Evolutionary conservation across 2,329 filamentous ascomycete species (phyloP).

Genomic region (Madurella mycetomatis): DNA sequence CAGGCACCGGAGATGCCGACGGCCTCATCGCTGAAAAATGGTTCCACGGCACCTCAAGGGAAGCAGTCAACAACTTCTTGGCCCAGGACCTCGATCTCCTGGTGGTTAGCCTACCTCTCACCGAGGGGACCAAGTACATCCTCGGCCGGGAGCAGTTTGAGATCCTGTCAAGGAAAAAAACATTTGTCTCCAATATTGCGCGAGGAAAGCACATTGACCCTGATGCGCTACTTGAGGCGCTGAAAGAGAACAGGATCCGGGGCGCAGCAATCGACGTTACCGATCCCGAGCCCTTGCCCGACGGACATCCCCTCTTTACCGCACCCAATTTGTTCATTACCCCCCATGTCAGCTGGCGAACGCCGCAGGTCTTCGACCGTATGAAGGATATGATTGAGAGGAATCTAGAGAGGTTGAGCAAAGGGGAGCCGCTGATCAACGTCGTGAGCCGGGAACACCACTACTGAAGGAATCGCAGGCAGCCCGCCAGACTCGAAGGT

Average conservation of each 20-base stretch:
- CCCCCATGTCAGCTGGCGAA: constrained; percentile 37
- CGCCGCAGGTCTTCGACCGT: constrained; percentile 27
- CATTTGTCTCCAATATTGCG: constrained; percentile 63
- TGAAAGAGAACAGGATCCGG: constrained; percentile 37
- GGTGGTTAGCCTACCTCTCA: constrained; percentile 41
- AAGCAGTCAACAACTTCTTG: constrained; percentile 39
- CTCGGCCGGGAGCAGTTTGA: constrained; percentile 43
- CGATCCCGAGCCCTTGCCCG: constrained; percentile 66
- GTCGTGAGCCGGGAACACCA: constrained; percentile 25
- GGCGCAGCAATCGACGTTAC: constrained; percentile 69
- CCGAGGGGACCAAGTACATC: constrained; percentile 33
- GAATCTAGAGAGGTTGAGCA: constrained; percentile 30
- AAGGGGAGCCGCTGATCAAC: constrained; percentile 30
- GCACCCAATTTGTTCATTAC: constrained; percentile 59
- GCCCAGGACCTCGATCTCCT: constrained; percentile 40
- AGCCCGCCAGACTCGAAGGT: no score
- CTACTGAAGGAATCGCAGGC: constrained; percentile 8
- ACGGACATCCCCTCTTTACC: constrained; percentile 60
- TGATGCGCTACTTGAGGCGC: constrained; percentile 52
- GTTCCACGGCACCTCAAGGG: constrained; percentile 36
- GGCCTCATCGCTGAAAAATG: constrained; percentile 39
- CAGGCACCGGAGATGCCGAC: constrained; percentile 51
- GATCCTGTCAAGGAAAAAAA: constrained; percentile 38
- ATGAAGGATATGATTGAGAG: constrained; percentile 27
- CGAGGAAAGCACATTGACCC: constrained; percentile 44